Evolutionary conservation across 352 stramenopile genomes (phyloP).

Genomic region (Globisporangium orthogonon): DNA sequence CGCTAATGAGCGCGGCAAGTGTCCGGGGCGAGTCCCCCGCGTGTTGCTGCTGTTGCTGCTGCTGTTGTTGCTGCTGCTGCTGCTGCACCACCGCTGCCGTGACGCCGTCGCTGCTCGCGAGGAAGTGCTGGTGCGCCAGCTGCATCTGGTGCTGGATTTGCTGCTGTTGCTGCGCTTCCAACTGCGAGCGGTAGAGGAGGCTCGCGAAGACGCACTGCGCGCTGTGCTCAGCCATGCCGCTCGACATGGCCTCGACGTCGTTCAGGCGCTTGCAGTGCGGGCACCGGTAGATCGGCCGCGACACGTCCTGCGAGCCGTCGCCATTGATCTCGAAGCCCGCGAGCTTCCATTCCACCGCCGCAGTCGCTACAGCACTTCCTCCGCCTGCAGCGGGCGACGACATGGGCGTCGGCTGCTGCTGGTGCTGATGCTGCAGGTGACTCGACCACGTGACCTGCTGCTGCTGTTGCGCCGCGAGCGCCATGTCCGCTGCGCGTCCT

Average conservation of each 20-base stretch:
- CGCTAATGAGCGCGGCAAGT: conserved; percentile 22
- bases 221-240: conserved; percentile 47
- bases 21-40: conserved; percentile 28
- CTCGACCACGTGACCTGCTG: not conserved
- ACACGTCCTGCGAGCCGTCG: conserved; percentile 59
- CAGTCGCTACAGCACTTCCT: not conserved
- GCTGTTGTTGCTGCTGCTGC: conserved; percentile 3
- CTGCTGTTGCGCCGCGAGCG: conserved; percentile 6
- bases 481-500: conserved; percentile 9
- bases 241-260: conserved; percentile 65
- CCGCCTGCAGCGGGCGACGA: conserved; percentile 17
- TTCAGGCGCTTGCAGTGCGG: conserved; percentile 57
- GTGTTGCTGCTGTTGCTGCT: conserved; percentile 2
- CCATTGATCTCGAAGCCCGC: conserved; percentile 72
- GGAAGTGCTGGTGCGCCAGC: conserved; percentile 28
- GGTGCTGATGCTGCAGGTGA: conserved; percentile 3
- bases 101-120: conserved; percentile 11
- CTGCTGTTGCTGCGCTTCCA: conserved; percentile 36
- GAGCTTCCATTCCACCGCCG: conserved; percentile 65
- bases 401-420: conserved; percentile 7
- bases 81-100: not conserved
- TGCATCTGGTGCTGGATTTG: conserved; percentile 29
- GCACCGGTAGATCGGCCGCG: conserved; percentile 73
- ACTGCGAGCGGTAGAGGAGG: conserved; percentile 45
- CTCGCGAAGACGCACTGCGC: conserved; percentile 44